Evolutionary conservation across 306 rosid species (phyloP).

Genomic region (Rosa multiflora): DNA sequence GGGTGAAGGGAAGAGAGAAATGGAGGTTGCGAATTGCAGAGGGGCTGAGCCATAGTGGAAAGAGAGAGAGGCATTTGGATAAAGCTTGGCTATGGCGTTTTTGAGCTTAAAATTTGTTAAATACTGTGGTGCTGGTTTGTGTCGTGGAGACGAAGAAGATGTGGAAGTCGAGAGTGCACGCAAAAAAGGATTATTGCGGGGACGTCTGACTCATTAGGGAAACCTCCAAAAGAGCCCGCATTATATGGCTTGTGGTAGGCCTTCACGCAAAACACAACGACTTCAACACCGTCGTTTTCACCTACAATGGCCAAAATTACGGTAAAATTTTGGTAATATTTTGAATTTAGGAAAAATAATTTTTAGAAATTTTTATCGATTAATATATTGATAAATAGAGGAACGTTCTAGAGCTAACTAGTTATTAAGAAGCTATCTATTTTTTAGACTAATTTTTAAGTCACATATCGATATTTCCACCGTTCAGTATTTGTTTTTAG

Average conservation of each 20-base stretch:
- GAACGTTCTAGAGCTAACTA: too few species aligned
- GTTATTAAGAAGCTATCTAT: too few species aligned
- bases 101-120: not conserved
- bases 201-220: not conserved
- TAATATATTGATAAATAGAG: too few species aligned
- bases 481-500: too few species aligned
- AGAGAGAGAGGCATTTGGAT: constrained; percentile 11
- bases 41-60: constrained; percentile 51
- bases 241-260: constrained; percentile 20
- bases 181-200: not conserved
- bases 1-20: constrained; percentile 29
- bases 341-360: too few species aligned
- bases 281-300: constrained; percentile 27
- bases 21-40: constrained; percentile 36
- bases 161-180: constrained; percentile 19
- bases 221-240: not conserved
- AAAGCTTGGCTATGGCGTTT: not conserved
- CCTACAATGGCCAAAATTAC: not conserved
- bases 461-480: too few species aligned
- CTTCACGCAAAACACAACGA: constrained; percentile 6
- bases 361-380: too few species aligned
- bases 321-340: too few species aligned
- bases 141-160: constrained; percentile 12
- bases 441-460: too few species aligned
- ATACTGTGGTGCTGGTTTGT: not conserved